These are phyloP conservation scores for Ligustrum vulgare DNA, from an alignment of 257 asterid genomes.

Conservation along the genomic window DNA sequence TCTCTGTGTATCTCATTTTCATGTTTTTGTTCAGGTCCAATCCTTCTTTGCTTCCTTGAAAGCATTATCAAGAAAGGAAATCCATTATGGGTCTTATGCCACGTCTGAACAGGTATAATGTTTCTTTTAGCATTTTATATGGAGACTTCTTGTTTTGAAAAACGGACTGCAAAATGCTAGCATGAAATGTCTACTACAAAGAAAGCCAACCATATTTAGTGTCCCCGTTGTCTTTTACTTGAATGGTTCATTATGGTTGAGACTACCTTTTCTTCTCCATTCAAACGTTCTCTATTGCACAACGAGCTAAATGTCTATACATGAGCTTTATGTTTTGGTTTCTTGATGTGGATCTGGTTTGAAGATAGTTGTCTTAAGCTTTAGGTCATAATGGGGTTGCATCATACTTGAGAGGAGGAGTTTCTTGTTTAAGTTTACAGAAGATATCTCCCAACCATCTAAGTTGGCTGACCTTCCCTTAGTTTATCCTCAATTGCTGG, in stretches of 20 bases:
- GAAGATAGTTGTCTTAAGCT: background rate
- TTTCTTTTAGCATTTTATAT: conserved; percentile 6
- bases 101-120: conserved; percentile 74
- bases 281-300: background rate
- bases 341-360: background rate
- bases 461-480: background rate
- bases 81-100: conserved; percentile 75
- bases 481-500: background rate
- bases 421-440: background rate
- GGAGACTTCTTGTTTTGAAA: background rate
- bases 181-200: background rate
- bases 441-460: background rate
- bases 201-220: background rate
- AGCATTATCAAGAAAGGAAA: conserved; percentile 70
- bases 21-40: conserved; percentile 52
- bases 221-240: background rate
- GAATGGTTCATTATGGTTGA: background rate
- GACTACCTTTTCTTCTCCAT: background rate
- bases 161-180: background rate
- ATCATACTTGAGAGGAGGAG: background rate
- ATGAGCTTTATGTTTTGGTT: background rate
- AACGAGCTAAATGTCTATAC: background rate
- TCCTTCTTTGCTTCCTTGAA: conserved; percentile 65
- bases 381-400: background rate
- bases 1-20: conserved; percentile 11